These are phyloP conservation scores for Blastobotrys peoriensis DNA, from an alignment of 805 yeast genomes.

Conservation along the genomic window DNA sequence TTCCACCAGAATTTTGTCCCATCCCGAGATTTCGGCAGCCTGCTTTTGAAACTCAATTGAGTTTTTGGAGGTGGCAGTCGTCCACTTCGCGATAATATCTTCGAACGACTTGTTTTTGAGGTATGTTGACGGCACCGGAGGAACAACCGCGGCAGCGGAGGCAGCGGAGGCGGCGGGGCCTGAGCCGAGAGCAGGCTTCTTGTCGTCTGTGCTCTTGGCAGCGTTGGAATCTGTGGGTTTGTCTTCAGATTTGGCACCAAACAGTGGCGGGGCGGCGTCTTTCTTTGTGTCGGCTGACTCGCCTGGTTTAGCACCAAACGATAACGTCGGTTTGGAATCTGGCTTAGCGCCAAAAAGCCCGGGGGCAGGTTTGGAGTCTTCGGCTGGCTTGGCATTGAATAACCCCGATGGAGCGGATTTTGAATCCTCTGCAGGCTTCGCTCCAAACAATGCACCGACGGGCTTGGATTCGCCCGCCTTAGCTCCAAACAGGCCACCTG, in stretches of 20 bases:
- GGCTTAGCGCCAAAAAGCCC: slow-evolving; percentile 26
- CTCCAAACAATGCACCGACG: slow-evolving; percentile 11
- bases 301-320: neutral
- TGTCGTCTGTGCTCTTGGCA: slow-evolving; percentile 7
- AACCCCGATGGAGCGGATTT: too few species aligned
- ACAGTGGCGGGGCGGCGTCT: slow-evolving; percentile 8
- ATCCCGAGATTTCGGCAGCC: slow-evolving; percentile 65
- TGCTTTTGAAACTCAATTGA: slow-evolving; percentile 69
- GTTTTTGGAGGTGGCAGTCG: slow-evolving; percentile 70
- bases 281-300: neutral
- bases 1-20: slow-evolving; percentile 80
- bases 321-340: slow-evolving; percentile 1
- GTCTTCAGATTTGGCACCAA: slow-evolving; percentile 12
- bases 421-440: neutral
- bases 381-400: neutral
- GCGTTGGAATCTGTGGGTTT: slow-evolving; percentile 3
- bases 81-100: slow-evolving; percentile 90
- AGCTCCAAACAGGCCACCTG: slow-evolving; percentile 16
- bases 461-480: slow-evolving; percentile 10
- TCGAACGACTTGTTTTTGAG: slow-evolving; percentile 88
- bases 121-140: slow-evolving; percentile 46
- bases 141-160: slow-evolving; percentile 37
- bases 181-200: slow-evolving; percentile 4
- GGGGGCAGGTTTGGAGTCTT: slow-evolving; percentile 14
- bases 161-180: slow-evolving; percentile 4